These are phyloP conservation scores for Claviceps maximensis DNA, from an alignment of 2,329 filamentous ascomycete species.

Conservation along the genomic window DNA sequence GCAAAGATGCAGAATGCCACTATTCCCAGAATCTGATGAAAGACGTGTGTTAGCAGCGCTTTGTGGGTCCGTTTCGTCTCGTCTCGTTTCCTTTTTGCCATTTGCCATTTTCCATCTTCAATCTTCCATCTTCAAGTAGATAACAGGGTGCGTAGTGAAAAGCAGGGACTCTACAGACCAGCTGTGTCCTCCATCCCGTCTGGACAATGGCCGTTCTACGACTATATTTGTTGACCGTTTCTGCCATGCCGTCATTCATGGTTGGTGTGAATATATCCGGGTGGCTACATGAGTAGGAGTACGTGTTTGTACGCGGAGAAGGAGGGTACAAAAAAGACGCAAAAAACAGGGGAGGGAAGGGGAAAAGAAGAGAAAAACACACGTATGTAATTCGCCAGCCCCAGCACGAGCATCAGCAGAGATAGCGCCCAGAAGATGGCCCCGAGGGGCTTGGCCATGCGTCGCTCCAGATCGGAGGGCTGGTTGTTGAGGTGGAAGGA, in stretches of 20 bases:
- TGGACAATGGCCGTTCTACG: slow-evolving; percentile 73
- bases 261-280: no score
- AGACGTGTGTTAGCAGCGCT: no score
- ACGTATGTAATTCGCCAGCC: slow-evolving; percentile 78
- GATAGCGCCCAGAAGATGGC: slow-evolving; percentile 78
- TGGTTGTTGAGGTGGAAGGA: slow-evolving; percentile 78
- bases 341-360: no score
- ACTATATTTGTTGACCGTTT: slow-evolving; percentile 68
- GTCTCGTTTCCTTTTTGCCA: no score
- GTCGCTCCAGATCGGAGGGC: slow-evolving; percentile 57
- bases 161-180: slow-evolving; percentile 34
- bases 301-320: no score
- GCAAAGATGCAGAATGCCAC: slow-evolving; percentile 51
- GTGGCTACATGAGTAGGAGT: no score
- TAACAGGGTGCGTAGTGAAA: background rate
- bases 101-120: no score
- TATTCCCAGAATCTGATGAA: slow-evolving; percentile 47
- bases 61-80: background rate
- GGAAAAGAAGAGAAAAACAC: background rate
- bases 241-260: slow-evolving; percentile 21
- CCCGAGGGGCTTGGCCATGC: slow-evolving; percentile 72
- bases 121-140: no score
- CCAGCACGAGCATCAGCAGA: slow-evolving; percentile 60
- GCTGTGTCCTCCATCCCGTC: slow-evolving; percentile 83
- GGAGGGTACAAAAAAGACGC: no score